A percentile compares a stretch with the other conserved stretches of the same genome.
These are phyloP conservation scores for Chrysanthemum lavandulifolium DNA, from an alignment of 129 eudicot species.

Conservation along the genomic window DNA sequence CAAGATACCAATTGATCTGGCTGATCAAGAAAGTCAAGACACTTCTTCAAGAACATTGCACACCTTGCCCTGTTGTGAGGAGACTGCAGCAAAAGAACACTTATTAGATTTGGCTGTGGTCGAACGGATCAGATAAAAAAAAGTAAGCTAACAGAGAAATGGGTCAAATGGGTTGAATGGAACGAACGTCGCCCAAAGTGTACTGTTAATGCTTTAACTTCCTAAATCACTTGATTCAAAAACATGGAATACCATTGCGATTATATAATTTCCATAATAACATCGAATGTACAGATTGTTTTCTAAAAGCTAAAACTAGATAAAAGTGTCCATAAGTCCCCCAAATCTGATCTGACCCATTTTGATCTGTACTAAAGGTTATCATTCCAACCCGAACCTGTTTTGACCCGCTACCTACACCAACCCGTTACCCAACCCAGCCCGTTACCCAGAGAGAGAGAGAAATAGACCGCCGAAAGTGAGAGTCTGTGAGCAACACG, in stretches of 20 bases:
- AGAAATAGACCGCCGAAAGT: slow-evolving; percentile 63
- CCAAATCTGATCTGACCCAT: too few relatives aligned
- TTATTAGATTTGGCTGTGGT: slow-evolving; percentile 15
- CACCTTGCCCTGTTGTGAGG: slow-evolving; percentile 70
- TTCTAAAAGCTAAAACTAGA: too few relatives aligned
- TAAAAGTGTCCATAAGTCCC: too few relatives aligned
- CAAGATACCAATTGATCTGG: slow-evolving; percentile 80
- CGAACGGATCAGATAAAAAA: neutral
- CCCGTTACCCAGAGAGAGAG: neutral
- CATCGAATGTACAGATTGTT: too few relatives aligned
- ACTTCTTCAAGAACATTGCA: slow-evolving; percentile 69
- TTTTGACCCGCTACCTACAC: neutral
- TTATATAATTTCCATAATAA: too few relatives aligned
- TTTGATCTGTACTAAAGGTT: too few relatives aligned
- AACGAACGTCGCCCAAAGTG: neutral
- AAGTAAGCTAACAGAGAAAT: neutral
- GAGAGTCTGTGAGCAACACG: slow-evolving; percentile 97
- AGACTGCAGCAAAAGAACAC: slow-evolving; percentile 51
- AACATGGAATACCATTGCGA: too few relatives aligned
- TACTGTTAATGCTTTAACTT: neutral
- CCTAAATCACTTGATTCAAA: too few relatives aligned
- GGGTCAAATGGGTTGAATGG: neutral
- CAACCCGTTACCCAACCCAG: neutral
- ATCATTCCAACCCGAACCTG: too few relatives aligned
- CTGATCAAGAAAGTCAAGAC: slow-evolving; percentile 87